These are phyloP conservation scores for Plasmodium vinckei DNA, from an alignment of 169 alveolate genomes.

Conservation along the genomic window DNA sequence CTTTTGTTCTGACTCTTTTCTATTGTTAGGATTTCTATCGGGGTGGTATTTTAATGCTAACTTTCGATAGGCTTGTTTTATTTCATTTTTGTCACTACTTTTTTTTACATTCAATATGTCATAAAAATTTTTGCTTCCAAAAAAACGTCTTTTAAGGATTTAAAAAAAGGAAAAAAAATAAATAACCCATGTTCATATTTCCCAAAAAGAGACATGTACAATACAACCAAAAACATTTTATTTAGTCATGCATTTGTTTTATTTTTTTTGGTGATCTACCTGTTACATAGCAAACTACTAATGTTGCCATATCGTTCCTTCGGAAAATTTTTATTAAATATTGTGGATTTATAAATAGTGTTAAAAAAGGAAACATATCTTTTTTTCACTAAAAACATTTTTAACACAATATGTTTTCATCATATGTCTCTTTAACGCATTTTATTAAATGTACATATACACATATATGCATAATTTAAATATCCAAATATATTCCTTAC, in stretches of 20 bases:
- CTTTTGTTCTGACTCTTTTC: conserved; percentile 89
- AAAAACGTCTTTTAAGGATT: conserved; percentile 5
- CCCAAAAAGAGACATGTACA: too few species aligned
- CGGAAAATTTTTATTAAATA: not conserved
- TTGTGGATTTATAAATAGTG: not conserved
- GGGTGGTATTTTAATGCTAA: conserved; percentile 95
- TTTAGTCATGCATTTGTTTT: too few species aligned
- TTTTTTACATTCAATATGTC: conserved; percentile 82
- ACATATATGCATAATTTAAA: too few species aligned
- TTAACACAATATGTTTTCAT: conserved; percentile 1
- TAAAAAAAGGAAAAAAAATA: not conserved
- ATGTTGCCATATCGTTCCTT: not conserved
- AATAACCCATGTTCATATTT: not conserved
- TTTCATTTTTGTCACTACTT: conserved; percentile 88
- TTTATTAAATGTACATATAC: too few species aligned
- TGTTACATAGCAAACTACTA: too few species aligned
- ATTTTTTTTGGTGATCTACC: too few species aligned
- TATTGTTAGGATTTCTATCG: conserved; percentile 94
- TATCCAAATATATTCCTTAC: too few species aligned
- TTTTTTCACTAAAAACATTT: conserved; percentile 52
- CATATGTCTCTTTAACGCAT: not conserved
- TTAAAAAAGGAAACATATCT: conserved; percentile 16
- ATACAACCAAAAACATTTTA: too few species aligned
- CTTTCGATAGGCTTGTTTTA: conserved; percentile 94
- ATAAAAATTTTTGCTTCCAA: conserved; percentile 61